phyloP scores from a whole-genome alignment of 495 filamentous ascomycete genomes.

The Lophium mytilinum region DNA sequence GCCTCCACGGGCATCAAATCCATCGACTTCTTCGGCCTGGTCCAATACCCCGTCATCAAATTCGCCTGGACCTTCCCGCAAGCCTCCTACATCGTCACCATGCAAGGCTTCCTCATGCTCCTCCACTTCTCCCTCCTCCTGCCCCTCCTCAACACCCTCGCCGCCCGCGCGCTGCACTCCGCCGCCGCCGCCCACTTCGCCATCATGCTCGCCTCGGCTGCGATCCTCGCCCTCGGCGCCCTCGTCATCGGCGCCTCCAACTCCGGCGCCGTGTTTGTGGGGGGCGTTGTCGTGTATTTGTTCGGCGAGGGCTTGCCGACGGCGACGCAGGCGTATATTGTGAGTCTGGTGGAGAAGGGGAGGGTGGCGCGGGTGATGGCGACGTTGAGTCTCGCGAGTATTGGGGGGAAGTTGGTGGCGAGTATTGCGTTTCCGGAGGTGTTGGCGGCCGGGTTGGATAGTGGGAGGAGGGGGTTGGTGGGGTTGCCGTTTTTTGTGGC shows the following conservation, averaged over 20 bases:
- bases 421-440: background rate
- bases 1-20: slow-evolving; percentile 54
- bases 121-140: background rate
- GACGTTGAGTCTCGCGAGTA: background rate
- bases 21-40: slow-evolving; percentile 1
- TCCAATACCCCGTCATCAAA: slow-evolving; percentile 4
- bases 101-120: background rate
- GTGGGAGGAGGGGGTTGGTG: background rate
- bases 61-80: background rate
- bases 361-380: background rate
- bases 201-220: background rate
- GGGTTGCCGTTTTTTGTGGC: slow-evolving; percentile 2
- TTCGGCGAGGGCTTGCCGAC: slow-evolving; percentile 3
- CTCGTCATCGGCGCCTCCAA: background rate
- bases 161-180: background rate
- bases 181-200: background rate
- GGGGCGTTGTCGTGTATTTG: background rate
- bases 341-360: background rate
- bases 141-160: background rate
- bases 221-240: background rate
- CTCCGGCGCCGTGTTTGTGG: background rate
- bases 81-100: background rate
- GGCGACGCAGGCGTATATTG: slow-evolving; percentile 2
- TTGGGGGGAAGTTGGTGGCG: background rate
- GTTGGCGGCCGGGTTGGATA: background rate